phyloP scores from a whole-genome alignment of 768 basidiomycete species.

The Kockovaella imperatae region DNA sequence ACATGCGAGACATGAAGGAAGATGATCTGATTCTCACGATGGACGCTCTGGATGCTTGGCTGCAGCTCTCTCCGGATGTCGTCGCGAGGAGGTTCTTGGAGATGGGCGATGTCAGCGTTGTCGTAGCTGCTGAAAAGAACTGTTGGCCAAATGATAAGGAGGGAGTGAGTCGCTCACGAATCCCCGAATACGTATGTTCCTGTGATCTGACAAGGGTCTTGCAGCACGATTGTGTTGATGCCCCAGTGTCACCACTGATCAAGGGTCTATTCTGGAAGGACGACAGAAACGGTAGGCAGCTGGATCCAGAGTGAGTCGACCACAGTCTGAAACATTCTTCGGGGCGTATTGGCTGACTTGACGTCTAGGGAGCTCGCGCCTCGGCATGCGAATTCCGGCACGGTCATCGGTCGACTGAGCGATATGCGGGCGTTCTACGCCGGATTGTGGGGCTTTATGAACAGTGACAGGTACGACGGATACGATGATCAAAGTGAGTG shows the following conservation, averaged over 20 bases:
- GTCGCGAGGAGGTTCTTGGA: not conserved
- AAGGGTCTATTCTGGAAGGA: not conserved
- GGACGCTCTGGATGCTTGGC: not conserved
- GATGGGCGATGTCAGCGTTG: not conserved
- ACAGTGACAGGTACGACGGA: not conserved
- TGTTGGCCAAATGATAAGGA: not conserved
- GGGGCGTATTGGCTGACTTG: too few species aligned
- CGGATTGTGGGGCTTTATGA: not conserved
- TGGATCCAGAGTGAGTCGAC: not conserved
- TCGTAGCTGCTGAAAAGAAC: not conserved
- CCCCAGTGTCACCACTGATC: not conserved
- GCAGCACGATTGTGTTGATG: not conserved
- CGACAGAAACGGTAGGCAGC: not conserved
- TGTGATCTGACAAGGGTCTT: not conserved
- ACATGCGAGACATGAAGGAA: not conserved
- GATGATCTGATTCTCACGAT: not conserved
- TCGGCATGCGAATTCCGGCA: not conserved
- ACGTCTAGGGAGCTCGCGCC: not conserved
- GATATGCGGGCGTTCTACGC: not conserved
- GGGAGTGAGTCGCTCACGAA: not conserved
- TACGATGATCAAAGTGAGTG: not conserved
- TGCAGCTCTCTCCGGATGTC: not conserved
- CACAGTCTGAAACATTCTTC: not conserved
- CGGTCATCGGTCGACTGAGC: not conserved
- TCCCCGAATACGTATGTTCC: not conserved